A percentile compares a stretch with the other conserved stretches of the same genome.
Evolutionary conservation across 2,329 filamentous ascomycete species (phyloP).

Genomic region (Claviceps fusiformis): DNA sequence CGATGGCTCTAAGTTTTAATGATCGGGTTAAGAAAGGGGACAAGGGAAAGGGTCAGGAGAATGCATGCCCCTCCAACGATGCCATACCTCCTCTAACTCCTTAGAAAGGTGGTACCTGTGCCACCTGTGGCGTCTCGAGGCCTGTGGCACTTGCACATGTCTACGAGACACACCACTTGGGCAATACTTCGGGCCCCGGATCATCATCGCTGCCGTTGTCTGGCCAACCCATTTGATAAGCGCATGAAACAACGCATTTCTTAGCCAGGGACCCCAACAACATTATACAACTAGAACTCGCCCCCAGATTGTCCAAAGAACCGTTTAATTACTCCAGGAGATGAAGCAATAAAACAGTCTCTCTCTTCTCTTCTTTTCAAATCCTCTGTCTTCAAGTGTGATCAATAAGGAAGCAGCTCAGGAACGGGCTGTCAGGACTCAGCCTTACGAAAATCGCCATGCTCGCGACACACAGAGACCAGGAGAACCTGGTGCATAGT

Average conservation of each 20-base stretch:
- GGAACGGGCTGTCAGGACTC: neutral
- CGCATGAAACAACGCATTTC: conserved; percentile 5
- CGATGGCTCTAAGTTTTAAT: conserved; percentile 17
- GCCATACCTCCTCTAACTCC: conserved; percentile 2
- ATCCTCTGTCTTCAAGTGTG: neutral
- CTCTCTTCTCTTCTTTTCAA: neutral
- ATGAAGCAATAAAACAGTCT: neutral
- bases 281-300: neutral
- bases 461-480: conserved; percentile 67
- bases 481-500: conserved; percentile 73
- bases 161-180: neutral
- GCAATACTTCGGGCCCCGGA: neutral
- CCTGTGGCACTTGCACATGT: conserved; percentile 12
- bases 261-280: conserved; percentile 10
- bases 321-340: neutral
- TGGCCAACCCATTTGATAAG: conserved; percentile 10
- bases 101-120: conserved; percentile 11
- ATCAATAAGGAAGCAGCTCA: neutral
- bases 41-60: conserved; percentile 12
- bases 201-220: conserved; percentile 13
- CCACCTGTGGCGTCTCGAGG: conserved; percentile 19
- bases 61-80: conserved; percentile 23
- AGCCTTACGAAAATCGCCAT: conserved; percentile 28
- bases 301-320: neutral
- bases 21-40: conserved; percentile 20